phyloP scores from a whole-genome alignment of 495 filamentous ascomycete genomes.

The Aspergillus olivimuriae region DNA sequence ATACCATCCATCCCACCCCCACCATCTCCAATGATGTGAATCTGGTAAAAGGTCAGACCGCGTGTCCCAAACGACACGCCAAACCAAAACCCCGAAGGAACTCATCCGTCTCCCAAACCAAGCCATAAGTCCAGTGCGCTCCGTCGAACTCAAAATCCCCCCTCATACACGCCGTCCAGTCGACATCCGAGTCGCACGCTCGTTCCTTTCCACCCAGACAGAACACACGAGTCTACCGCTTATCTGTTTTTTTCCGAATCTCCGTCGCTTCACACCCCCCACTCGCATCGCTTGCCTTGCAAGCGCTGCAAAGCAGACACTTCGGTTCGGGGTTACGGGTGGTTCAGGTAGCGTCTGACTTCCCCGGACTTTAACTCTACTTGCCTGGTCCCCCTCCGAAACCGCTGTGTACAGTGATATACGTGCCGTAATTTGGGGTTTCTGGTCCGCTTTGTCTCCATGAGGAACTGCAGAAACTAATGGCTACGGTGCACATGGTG shows the following conservation, averaged over 20 bases:
- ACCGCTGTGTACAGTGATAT: conserved; percentile 23
- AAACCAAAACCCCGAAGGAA: conserved; percentile 19
- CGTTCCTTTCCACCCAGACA: neutral
- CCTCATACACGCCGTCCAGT: no score
- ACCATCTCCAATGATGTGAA: conserved; percentile 48
- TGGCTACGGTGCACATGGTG: conserved; percentile 39
- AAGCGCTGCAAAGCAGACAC: no score
- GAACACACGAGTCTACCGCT: no score
- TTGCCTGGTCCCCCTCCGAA: conserved; percentile 11
- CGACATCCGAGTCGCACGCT: no score
- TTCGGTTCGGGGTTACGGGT: no score
- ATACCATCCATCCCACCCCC: neutral
- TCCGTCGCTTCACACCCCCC: conserved; percentile 1
- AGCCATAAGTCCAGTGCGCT: neutral
- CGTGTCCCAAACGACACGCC: conserved; percentile 13
- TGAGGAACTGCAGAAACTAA: conserved; percentile 43
- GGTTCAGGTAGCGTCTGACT: no score
- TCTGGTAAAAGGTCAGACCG: conserved; percentile 63
- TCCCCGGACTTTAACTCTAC: no score
- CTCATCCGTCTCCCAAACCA: conserved; percentile 9
- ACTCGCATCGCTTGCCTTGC: no score
- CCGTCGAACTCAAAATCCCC: conserved; percentile 11
- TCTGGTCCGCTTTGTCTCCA: conserved; percentile 38
- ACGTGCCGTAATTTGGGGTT: conserved; percentile 38
- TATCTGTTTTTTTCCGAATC: conserved; percentile 1